These are phyloP conservation scores for Marasmius sp. DNA, from an alignment of 1,284 basidiomycete genomes.

Conservation along the genomic window DNA sequence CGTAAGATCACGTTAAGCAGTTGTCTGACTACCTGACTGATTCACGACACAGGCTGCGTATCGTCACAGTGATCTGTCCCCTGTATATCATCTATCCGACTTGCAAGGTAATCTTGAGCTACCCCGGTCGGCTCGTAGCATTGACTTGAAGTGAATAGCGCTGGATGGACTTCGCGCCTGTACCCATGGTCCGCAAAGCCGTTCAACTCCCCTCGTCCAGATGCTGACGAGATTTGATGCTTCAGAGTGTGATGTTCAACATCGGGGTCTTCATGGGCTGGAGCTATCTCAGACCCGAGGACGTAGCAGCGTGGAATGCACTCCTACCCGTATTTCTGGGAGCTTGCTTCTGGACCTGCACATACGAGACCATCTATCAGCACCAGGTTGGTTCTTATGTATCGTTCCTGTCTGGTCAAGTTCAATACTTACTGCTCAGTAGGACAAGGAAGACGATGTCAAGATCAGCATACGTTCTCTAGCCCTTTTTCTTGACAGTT, in stretches of 20 bases:
- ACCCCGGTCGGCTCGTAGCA: neutral
- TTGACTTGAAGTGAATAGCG: conserved; percentile 18
- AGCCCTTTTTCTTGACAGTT: conserved; percentile 20
- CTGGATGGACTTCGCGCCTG: conserved; percentile 30
- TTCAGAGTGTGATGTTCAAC: conserved; percentile 32
- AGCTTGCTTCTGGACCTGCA: conserved; percentile 28
- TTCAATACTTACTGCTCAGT: neutral
- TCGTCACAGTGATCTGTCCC: conserved; percentile 27
- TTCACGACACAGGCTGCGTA: conserved; percentile 17
- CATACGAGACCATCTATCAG: conserved; percentile 33
- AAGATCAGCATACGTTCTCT: conserved; percentile 24
- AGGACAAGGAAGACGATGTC: conserved; percentile 27
- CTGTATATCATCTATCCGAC: conserved; percentile 33
- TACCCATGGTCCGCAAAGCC: conserved; percentile 28
- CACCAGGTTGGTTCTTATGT: conserved; percentile 16
- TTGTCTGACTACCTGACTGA: neutral
- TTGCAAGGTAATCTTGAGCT: conserved; percentile 23
- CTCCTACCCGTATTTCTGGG: conserved; percentile 25
- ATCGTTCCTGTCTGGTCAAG: neutral
- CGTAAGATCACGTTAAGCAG: neutral
- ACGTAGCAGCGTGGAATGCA: conserved; percentile 23
- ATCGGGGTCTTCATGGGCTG: conserved; percentile 34
- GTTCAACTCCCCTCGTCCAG: neutral
- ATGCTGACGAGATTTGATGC: neutral
- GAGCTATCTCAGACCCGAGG: conserved; percentile 24